Percentiles rank a stretch among this genome's conserved stretches.
These are phyloP conservation scores for Microcos paniculata DNA, from an alignment of 345 rosid species.

Conservation along the genomic window DNA sequence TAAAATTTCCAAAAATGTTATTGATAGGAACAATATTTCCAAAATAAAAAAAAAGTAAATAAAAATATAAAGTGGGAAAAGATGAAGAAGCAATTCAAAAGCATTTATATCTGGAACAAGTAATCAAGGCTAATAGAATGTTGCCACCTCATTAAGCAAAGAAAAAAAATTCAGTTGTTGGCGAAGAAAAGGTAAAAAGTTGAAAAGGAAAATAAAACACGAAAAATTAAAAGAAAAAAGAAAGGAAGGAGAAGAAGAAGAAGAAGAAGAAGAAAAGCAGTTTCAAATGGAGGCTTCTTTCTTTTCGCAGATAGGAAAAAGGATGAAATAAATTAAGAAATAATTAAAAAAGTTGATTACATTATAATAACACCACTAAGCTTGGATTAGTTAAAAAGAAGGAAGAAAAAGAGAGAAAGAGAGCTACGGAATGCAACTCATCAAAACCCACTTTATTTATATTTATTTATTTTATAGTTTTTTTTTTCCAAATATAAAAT, in stretches of 20 bases:
- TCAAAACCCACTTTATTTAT: constrained; percentile 14
- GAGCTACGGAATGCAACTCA: constrained; percentile 13
- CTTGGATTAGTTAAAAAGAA: constrained; percentile 16
- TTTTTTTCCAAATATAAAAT: constrained; percentile 7
- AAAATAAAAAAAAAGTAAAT: too few species aligned
- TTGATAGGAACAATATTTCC: too few species aligned
- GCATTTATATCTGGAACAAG: too few species aligned
- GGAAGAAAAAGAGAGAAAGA: neutral
- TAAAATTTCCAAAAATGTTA: too few species aligned
- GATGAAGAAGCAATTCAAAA: too few species aligned
- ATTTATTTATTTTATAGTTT: too few species aligned
- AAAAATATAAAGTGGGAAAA: too few species aligned
- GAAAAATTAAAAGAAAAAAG: neutral
- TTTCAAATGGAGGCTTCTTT: constrained; percentile 34
- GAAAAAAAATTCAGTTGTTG: neutral
- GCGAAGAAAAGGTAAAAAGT: neutral
- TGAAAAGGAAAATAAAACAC: neutral
- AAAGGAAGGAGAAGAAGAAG: neutral
- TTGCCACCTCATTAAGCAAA: neutral
- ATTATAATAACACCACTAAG: constrained; percentile 11
- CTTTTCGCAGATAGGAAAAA: constrained; percentile 19
- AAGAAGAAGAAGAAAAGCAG: constrained; percentile 7
- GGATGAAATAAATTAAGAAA: neutral
- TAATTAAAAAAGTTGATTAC: constrained; percentile 17
- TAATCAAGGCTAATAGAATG: neutral